phyloP scores from a whole-genome alignment of 2,329 filamentous ascomycete genomes.

The Scopulariopsis brevicaulis region DNA sequence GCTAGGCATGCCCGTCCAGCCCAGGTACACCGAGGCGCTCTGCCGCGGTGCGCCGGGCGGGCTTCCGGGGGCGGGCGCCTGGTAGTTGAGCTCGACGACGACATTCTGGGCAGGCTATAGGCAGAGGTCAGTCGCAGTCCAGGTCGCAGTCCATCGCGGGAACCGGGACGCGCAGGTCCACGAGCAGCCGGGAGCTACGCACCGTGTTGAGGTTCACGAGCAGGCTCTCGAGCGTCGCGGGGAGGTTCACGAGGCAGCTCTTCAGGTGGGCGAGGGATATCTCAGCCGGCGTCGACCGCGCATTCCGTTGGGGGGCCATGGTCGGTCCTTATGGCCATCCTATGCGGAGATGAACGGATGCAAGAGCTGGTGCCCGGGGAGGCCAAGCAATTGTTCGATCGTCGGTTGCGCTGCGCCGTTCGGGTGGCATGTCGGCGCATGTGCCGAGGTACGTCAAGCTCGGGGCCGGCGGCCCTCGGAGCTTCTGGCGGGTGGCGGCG shows the following conservation, averaged over 20 bases:
- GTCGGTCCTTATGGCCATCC: slow-evolving; percentile 3
- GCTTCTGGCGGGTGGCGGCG: neutral
- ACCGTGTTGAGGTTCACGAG: slow-evolving; percentile 86
- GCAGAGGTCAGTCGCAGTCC: slow-evolving; percentile 9
- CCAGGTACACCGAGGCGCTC: slow-evolving; percentile 69
- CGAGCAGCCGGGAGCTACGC: neutral
- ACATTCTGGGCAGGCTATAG: slow-evolving; percentile 84
- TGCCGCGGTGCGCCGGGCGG: slow-evolving; percentile 32
- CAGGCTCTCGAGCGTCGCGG: slow-evolving; percentile 69
- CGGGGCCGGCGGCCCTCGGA: neutral
- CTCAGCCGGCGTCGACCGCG: slow-evolving; percentile 63
- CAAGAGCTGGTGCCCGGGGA: neutral
- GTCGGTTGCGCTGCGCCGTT: neutral
- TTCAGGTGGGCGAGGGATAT: slow-evolving; percentile 79
- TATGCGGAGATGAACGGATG: neutral
- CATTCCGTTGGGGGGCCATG: slow-evolving; percentile 41
- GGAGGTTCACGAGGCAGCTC: slow-evolving; percentile 91
- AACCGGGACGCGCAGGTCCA: neutral
- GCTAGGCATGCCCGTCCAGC: slow-evolving; percentile 97
- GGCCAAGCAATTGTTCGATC: neutral
- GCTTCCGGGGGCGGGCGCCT: slow-evolving; percentile 19
- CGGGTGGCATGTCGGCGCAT: neutral
- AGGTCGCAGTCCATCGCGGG: neutral
- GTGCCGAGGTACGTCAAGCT: slow-evolving; percentile 3
- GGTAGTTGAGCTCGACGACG: slow-evolving; percentile 80